phyloP scores from a whole-genome alignment of 352 stramenopile species.

The Phytopythium delawarense region DNA sequence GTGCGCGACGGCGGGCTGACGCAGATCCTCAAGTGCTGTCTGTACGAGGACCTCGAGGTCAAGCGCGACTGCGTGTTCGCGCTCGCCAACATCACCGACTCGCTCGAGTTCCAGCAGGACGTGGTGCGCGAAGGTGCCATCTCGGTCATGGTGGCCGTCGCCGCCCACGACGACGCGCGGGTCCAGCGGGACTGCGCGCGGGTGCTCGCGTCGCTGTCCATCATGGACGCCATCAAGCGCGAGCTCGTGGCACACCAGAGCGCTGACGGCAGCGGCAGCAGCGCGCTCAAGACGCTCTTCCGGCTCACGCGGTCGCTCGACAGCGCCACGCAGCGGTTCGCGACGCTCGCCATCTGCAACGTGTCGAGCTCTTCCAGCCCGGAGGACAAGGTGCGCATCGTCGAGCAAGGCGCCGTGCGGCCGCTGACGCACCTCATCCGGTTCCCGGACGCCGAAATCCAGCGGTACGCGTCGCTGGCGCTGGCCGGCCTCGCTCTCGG shows the following conservation, averaged over 20 bases:
- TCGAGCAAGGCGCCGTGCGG: conserved; percentile 90
- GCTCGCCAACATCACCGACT: conserved; percentile 92
- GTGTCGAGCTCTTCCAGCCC: conserved; percentile 54
- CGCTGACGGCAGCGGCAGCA: conserved; percentile 30
- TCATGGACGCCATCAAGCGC: conserved; percentile 79
- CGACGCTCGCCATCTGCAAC: conserved; percentile 94
- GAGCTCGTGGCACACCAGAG: conserved; percentile 51
- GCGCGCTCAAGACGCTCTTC: conserved; percentile 87
- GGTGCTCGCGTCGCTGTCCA: conserved; percentile 89
- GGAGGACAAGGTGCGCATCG: conserved; percentile 86
- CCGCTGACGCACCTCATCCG: conserved; percentile 92
- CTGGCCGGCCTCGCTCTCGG: conserved; percentile 91
- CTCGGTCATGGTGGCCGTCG: conserved; percentile 68
- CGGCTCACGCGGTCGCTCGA: conserved; percentile 92
- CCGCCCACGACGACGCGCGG: conserved; percentile 78
- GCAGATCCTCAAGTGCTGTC: conserved; percentile 89
- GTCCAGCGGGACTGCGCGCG: conserved; percentile 92
- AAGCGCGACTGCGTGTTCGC: conserved; percentile 91
- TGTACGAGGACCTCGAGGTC: conserved; percentile 90
- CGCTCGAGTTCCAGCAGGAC: conserved; percentile 87
- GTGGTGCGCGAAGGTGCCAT: conserved; percentile 88
- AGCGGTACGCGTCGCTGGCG: conserved; percentile 92
- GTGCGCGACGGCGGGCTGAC: conserved; percentile 88
- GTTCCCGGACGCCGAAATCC: conserved; percentile 95
- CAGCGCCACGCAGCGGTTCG: conserved; percentile 91